Evolutionary conservation across 2,329 filamentous ascomycete genomes (phyloP).

Genomic region (Tympanopsis confertula): DNA sequence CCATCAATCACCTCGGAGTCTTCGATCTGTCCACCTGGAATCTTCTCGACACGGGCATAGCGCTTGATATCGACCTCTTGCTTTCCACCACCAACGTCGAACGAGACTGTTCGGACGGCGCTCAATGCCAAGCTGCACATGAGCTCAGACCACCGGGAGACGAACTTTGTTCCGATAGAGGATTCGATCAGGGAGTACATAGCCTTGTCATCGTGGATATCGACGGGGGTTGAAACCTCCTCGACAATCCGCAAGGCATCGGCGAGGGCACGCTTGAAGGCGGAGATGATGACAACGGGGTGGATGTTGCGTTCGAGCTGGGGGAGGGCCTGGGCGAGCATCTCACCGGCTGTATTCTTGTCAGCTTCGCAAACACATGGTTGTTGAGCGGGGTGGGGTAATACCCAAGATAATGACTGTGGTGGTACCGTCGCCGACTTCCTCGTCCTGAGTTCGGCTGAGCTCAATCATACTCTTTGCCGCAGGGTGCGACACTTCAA

Average conservation of each 20-base stretch:
- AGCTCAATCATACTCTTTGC: conserved; percentile 99
- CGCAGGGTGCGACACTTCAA: conserved; percentile 95
- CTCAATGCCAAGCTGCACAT: conserved; percentile 91
- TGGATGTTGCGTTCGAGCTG: conserved; percentile 99
- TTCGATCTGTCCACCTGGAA: conserved; percentile 95
- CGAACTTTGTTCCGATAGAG: conserved; percentile 97
- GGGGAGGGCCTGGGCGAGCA: conserved; percentile 87
- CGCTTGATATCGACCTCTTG: conserved; percentile 97
- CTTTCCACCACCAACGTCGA: conserved; percentile 77
- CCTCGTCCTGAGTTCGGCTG: conserved; percentile 95
- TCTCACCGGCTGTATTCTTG: conserved; percentile 65
- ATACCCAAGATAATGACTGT: conserved; percentile 93
- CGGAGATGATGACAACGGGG: conserved; percentile 93
- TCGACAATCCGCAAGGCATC: conserved; percentile 90
- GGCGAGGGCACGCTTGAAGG: conserved; percentile 90
- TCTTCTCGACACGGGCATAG: conserved; percentile 94
- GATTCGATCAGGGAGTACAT: conserved; percentile 93
- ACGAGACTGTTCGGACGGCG: conserved; percentile 89
- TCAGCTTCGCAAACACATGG: not conserved
- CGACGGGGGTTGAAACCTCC: conserved; percentile 83
- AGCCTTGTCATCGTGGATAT: conserved; percentile 83
- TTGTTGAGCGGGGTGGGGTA: conserved; percentile 6
- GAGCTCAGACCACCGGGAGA: conserved; percentile 86
- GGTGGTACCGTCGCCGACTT: conserved; percentile 95
- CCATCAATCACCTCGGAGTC: conserved; percentile 89